Conservation (phyloP, 768 basidiomycete genomes). For the Lactifluus subvellereus region DNA sequence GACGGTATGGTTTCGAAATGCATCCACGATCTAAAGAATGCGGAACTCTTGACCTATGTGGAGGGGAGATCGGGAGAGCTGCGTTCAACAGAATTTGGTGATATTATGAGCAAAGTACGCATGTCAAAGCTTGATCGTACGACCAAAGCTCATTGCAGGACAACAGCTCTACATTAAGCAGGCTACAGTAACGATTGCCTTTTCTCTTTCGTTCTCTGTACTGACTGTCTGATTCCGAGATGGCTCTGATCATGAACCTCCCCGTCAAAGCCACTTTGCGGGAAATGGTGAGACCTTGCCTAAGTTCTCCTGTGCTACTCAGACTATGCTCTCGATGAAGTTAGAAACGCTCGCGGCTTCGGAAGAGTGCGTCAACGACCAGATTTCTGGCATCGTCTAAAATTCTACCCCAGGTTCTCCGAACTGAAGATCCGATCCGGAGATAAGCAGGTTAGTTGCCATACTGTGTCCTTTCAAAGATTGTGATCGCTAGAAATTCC, state of each 20-base stretch:
- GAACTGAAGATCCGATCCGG: constrained; percentile 65
- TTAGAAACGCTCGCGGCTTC: constrained; percentile 21
- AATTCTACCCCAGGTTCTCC: constrained; percentile 44
- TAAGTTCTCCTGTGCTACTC: background rate
- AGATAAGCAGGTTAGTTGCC: constrained; percentile 57
- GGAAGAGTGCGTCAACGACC: constrained; percentile 28
- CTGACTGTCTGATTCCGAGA: constrained; percentile 37
- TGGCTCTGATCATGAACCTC: constrained; percentile 58
- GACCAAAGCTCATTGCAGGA: constrained; percentile 37
- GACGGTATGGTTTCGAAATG: constrained; percentile 71
- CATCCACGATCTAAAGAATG: constrained; percentile 52
- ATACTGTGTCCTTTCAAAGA: background rate
- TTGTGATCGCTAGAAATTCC: background rate
- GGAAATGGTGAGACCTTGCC: constrained; percentile 51
- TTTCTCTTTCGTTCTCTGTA: constrained; percentile 3
- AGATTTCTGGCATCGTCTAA: background rate
- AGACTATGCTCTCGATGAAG: constrained; percentile 12
- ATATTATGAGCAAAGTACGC: constrained; percentile 79
- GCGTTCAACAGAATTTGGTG: constrained; percentile 66
- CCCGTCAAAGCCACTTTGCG: constrained; percentile 49
- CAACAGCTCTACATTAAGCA: constrained; percentile 27
- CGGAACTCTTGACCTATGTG: constrained; percentile 50
- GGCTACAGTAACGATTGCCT: constrained; percentile 5
- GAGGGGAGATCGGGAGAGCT: constrained; percentile 38
- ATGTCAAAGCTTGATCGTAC: background rate